Conservation (phyloP, 1,284 basidiomycete genomes). For the Marasmius fiardii region DNA sequence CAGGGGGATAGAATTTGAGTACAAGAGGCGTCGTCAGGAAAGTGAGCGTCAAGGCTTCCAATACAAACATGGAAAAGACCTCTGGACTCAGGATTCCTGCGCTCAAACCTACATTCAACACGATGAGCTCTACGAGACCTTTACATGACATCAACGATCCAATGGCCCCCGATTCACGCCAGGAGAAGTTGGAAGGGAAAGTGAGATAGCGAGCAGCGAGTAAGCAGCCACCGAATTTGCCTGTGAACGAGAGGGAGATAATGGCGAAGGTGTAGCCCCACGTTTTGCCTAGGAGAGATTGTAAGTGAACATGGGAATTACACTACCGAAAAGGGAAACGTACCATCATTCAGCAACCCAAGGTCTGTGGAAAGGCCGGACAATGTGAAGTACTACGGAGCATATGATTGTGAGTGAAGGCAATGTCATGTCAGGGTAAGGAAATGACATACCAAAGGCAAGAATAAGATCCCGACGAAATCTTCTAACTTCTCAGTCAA, state of each 20-base stretch:
- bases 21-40: slow-evolving; percentile 90
- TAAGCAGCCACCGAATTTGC: slow-evolving; percentile 80
- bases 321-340: slow-evolving; percentile 11
- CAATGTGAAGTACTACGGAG: slow-evolving; percentile 75
- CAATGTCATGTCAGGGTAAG: not conserved
- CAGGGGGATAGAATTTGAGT: slow-evolving; percentile 64
- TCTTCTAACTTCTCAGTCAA: slow-evolving; percentile 85
- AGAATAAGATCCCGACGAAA: slow-evolving; percentile 75
- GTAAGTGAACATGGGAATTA: not conserved
- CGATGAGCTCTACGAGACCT: slow-evolving; percentile 90
- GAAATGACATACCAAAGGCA: slow-evolving; percentile 68
- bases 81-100: slow-evolving; percentile 78
- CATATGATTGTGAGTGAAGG: slow-evolving; percentile 2
- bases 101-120: slow-evolving; percentile 88
- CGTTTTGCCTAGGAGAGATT: slow-evolving; percentile 52
- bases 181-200: slow-evolving; percentile 63
- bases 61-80: slow-evolving; percentile 88
- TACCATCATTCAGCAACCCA: slow-evolving; percentile 74
- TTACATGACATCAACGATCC: slow-evolving; percentile 96
- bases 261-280: slow-evolving; percentile 91
- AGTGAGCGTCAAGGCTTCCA: slow-evolving; percentile 84
- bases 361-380: slow-evolving; percentile 90
- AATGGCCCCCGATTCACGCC: slow-evolving; percentile 82
- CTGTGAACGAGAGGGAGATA: slow-evolving; percentile 75
- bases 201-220: slow-evolving; percentile 51